A percentile compares a stretch with the other conserved stretches of the same genome.
These are phyloP conservation scores for Metarhizium album DNA, from an alignment of 2,329 filamentous ascomycete species.

Conservation along the genomic window DNA sequence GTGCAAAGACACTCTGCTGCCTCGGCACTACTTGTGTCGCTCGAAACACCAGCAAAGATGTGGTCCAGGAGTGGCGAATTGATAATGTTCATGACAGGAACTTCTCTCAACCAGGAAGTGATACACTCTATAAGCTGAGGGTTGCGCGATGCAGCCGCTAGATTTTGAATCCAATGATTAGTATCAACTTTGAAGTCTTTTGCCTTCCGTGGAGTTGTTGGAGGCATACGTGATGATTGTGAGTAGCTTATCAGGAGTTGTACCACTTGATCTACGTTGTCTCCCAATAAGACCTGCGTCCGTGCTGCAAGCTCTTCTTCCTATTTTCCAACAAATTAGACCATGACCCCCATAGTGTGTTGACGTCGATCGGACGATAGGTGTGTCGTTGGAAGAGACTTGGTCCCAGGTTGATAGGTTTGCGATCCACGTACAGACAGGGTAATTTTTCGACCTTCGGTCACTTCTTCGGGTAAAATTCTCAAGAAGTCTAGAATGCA, in stretches of 20 bases:
- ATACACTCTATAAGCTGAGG: conserved; percentile 90
- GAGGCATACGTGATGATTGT: conserved; percentile 69
- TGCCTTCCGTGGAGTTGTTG: background rate
- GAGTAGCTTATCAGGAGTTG: conserved; percentile 81
- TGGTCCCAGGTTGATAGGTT: conserved; percentile 31
- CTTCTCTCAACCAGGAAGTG: conserved; percentile 91
- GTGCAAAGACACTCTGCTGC: conserved; percentile 88
- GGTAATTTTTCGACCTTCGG: conserved; percentile 98
- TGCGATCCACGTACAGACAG: conserved; percentile 83
- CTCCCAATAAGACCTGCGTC: conserved; percentile 79
- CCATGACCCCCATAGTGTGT: conserved; percentile 14
- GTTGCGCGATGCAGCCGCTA: conserved; percentile 69
- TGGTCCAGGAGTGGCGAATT: conserved; percentile 75
- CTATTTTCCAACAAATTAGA: conserved; percentile 46
- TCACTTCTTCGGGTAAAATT: conserved; percentile 96
- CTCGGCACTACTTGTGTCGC: conserved; percentile 70
- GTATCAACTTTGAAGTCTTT: background rate
- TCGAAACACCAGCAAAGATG: conserved; percentile 65
- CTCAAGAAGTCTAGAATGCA: conserved; percentile 93
- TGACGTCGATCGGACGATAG: conserved; percentile 25
- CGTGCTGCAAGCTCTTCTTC: conserved; percentile 87
- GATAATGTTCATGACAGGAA: conserved; percentile 73
- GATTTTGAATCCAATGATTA: background rate
- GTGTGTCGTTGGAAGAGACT: conserved; percentile 19
- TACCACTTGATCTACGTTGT: conserved; percentile 83